Base-by-base conservation (phyloP, 2,329 filamentous ascomycete species). In the Neofusicoccum sp. region DNA sequence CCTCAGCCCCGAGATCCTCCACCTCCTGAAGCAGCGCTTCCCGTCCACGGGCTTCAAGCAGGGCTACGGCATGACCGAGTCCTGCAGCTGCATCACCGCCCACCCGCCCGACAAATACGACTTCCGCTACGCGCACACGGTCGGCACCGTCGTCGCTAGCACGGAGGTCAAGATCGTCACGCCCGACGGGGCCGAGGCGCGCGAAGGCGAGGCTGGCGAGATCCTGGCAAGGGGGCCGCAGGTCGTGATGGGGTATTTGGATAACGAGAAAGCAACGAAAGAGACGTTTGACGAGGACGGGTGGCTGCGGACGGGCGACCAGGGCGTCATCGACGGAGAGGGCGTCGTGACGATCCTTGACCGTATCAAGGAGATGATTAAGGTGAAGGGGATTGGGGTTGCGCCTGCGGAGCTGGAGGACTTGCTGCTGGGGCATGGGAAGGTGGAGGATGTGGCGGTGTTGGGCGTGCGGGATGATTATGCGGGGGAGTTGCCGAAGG, bases 51-150 rank as follows among this genome's bases (percentile, higher is more conserved):
- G 84, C 0, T 86, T 88, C 71, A 85, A 85, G 65, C 86, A 88
- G 67, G 85, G 84, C 1, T 89, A 88, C 66, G 86, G 86, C 30
- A 88, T 89, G 85, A 89, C 86, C 0, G 86, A 88, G 69, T 83
- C 79, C 0, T 88, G 84, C 69, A 80, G 77, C 2, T 87, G 84
- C 64, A 86, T 89, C 63, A 87, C 85, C 0, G 79, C 82, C 0
- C 85, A 88, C 58, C 83, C 86, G 4, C 81, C 81, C 0, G 76
- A 79, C 1, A 79, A 80, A 49, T 84, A 83, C 62, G 76, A 76
- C 11, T 89, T 83, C 73, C 79, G 81, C 49, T 84, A 87, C 63
- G 85, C 80, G 0, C 77, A 83, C 64, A 77, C 75, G 0, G 84
- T 84, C 2, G 84, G 85, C 28, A 79, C 77, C 3, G 77, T 87